A percentile compares a stretch with the other conserved stretches of the same genome.
phyloP scores from a whole-genome alignment of 2,329 filamentous ascomycete genomes.

The Tolypocladium nubicola region DNA sequence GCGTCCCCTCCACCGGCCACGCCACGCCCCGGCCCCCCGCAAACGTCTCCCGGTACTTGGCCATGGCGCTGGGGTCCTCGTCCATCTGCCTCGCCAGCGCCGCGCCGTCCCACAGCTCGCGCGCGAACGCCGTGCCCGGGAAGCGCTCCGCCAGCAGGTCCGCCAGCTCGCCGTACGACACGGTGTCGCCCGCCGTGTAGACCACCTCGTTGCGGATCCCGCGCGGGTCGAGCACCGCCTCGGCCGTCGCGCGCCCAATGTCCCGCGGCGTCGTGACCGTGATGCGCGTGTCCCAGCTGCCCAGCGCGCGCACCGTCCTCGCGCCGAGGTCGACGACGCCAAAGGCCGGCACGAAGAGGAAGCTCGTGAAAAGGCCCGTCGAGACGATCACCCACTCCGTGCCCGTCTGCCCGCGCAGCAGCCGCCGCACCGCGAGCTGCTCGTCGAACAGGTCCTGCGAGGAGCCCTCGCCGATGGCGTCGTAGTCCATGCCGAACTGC shows the following conservation, averaged over 20 bases:
- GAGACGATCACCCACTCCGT: slow-evolving; percentile 54
- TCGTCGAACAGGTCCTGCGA: slow-evolving; percentile 58
- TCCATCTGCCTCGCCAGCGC: slow-evolving; percentile 33
- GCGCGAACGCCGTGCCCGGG: slow-evolving; percentile 23
- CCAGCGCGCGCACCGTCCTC: slow-evolving; percentile 40
- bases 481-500: slow-evolving; percentile 68
- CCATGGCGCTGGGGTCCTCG: slow-evolving; percentile 36
- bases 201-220: slow-evolving; percentile 32
- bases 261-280: slow-evolving; percentile 53
- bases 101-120: slow-evolving; percentile 38
- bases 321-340: slow-evolving; percentile 44
- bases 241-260: slow-evolving; percentile 51
- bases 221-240: slow-evolving; percentile 35
- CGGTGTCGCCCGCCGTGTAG: slow-evolving; percentile 51
- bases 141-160: slow-evolving; percentile 37
- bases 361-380: slow-evolving; percentile 62
- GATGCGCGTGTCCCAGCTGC: slow-evolving; percentile 50
- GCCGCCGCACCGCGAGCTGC: slow-evolving; percentile 46
- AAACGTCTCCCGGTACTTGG: slow-evolving; percentile 53
- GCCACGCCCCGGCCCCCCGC: slow-evolving; percentile 45
- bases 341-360: slow-evolving; percentile 53
- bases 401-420: slow-evolving; percentile 34
- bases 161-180: slow-evolving; percentile 44
- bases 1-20: slow-evolving; percentile 43
- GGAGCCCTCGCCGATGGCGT: slow-evolving; percentile 46